Percentiles rank a stretch among this genome's conserved stretches.
Conservation (phyloP, 306 rosid genomes). For the Abrus precatorius region DNA sequence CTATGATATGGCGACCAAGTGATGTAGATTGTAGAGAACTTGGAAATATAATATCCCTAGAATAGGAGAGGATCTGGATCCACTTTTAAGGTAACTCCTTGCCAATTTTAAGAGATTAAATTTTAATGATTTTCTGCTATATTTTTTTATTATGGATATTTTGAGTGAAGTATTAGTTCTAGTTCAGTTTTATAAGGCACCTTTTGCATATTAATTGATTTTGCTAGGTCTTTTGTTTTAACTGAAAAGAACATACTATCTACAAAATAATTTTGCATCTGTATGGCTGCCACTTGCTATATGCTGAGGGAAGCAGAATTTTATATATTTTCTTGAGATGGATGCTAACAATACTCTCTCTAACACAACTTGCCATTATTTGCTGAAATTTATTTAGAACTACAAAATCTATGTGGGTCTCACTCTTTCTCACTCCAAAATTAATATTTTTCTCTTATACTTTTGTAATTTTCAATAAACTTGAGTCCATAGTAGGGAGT, state of each 20-base stretch:
- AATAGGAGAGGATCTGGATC: conserved; percentile 25
- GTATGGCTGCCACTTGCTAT: conserved; percentile 6
- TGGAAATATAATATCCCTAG: conserved; percentile 25
- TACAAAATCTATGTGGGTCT: no score
- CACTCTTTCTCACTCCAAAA: no score
- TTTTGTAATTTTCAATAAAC: no score
- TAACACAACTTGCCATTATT: no score
- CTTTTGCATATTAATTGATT: background rate
- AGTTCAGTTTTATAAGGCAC: background rate
- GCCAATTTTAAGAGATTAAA: conserved; percentile 12
- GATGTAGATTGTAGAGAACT: background rate
- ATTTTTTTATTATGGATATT: background rate
- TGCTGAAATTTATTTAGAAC: no score
- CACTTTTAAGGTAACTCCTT: background rate
- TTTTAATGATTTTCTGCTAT: background rate
- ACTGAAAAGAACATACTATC: background rate
- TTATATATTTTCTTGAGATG: background rate
- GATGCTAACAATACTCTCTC: no score
- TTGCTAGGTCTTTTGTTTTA: conserved; percentile 14
- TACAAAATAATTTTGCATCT: background rate
- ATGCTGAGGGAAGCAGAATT: conserved; percentile 13
- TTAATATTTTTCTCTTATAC: no score
- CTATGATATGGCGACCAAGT: background rate
- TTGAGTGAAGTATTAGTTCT: background rate
- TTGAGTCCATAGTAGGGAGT: no score